These are phyloP conservation scores for Brassica cretica DNA, from an alignment of 345 rosid species.

Conservation along the genomic window DNA sequence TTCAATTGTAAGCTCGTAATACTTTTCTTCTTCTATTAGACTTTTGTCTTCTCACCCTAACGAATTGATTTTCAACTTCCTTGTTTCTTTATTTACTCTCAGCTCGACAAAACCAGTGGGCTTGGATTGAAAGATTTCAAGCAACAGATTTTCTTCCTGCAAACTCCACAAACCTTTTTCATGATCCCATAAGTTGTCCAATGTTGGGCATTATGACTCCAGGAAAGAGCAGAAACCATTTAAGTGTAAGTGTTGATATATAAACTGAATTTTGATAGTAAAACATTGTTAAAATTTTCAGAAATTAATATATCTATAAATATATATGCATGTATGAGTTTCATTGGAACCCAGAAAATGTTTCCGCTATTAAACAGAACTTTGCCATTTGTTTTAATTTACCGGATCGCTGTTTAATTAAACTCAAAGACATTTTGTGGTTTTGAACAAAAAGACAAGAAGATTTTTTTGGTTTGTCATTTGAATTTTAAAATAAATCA, in stretches of 20 bases:
- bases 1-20: conserved; percentile 45
- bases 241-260: conserved; percentile 21
- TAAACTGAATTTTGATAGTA: not conserved
- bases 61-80: not conserved
- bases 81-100: not conserved
- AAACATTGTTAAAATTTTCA: not conserved
- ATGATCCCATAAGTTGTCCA: conserved; percentile 6
- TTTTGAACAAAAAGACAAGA: not conserved
- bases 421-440: not conserved
- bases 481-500: not conserved
- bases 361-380: not conserved
- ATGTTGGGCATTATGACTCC: conserved; percentile 4
- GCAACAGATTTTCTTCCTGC: not conserved
- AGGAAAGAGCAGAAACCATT: conserved; percentile 12
- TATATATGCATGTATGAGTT: not conserved
- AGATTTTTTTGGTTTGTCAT: not conserved
- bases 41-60: conserved; percentile 2
- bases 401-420: not conserved
- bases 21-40: not conserved
- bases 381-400: not conserved
- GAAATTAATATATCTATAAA: not conserved
- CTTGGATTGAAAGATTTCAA: conserved; percentile 1
- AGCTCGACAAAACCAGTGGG: conserved; percentile 17
- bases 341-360: not conserved
- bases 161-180: conserved; percentile 8